Evolutionary conservation across 2,329 filamentous ascomycete genomes (phyloP).

Genomic region (Coniella vitis): DNA sequence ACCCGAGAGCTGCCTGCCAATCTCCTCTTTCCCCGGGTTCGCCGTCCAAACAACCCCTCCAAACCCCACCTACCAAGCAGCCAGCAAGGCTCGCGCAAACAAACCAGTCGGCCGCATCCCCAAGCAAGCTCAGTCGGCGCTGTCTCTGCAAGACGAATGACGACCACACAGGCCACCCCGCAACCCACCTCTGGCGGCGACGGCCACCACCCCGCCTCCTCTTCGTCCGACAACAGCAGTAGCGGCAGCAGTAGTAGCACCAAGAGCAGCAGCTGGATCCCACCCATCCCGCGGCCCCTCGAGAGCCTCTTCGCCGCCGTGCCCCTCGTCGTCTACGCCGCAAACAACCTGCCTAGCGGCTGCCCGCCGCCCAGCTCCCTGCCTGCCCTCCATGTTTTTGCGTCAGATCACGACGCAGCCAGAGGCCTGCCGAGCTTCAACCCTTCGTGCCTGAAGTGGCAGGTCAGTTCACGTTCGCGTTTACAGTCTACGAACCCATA

Average conservation of each 20-base stretch:
- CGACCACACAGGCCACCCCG: conserved; percentile 2
- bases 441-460: conserved; percentile 91
- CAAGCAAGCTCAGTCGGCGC: not conserved
- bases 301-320: conserved; percentile 79
- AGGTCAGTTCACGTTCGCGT: conserved; percentile 57
- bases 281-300: conserved; percentile 61
- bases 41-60: not conserved
- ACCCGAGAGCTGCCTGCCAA: too few species aligned
- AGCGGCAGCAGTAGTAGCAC: too few species aligned
- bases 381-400: conserved; percentile 70
- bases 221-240: too few species aligned
- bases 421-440: conserved; percentile 72
- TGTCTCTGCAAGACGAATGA: conserved; percentile 6
- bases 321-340: conserved; percentile 67
- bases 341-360: conserved; percentile 67
- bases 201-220: conserved; percentile 18
- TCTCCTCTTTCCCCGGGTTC: too few species aligned
- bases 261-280: conserved; percentile 39
- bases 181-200: not conserved
- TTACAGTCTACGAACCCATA: too few species aligned
- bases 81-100: not conserved
- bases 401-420: conserved; percentile 53
- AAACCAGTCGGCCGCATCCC: too few species aligned
- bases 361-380: conserved; percentile 35
- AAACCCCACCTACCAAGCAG: too few species aligned